Evolutionary conservation across 805 yeast genomes (phyloP).

Genomic region (Phaffomyces opuntiae): DNA sequence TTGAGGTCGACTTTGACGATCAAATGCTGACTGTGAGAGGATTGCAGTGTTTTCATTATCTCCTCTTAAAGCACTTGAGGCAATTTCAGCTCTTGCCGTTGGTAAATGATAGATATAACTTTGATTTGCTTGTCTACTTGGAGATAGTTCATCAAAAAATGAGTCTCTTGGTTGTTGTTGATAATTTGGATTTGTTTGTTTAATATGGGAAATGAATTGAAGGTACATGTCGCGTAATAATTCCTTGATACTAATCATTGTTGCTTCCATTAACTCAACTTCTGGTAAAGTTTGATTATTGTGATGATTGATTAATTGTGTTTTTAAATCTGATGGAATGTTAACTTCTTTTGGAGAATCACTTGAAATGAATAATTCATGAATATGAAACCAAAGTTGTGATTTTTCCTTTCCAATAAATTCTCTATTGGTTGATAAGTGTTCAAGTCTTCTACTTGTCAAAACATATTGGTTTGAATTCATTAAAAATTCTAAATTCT

Average conservation of each 20-base stretch:
- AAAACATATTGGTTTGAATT: constrained; percentile 15
- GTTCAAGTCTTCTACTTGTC: constrained; percentile 1
- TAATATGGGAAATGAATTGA: constrained; percentile 17
- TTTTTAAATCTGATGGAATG: constrained; percentile 21
- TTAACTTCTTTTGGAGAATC: constrained; percentile 31
- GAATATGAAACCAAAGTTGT: constrained; percentile 18
- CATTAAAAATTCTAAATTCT: constrained; percentile 22
- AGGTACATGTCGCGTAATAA: constrained; percentile 20
- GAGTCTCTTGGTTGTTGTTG: constrained; percentile 6
- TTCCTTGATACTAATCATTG: constrained; percentile 18
- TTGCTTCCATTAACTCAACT: constrained; percentile 11
- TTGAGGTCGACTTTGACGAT: too few species aligned
- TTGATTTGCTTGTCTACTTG: neutral
- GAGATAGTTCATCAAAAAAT: neutral
- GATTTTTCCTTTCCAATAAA: constrained; percentile 1
- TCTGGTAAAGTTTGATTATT: constrained; percentile 11
- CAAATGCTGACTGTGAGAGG: too few species aligned
- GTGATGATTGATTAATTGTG: constrained; percentile 7
- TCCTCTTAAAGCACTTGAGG: too few species aligned
- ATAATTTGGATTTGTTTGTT: constrained; percentile 8
- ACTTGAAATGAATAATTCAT: constrained; percentile 35
- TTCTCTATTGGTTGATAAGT: neutral
- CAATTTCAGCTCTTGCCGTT: too few species aligned
- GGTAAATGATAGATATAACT: constrained; percentile 1
- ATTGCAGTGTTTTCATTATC: too few species aligned